Conservation (phyloP, 2,329 filamentous ascomycete species). For the Xylariaceae sp. region DNA sequence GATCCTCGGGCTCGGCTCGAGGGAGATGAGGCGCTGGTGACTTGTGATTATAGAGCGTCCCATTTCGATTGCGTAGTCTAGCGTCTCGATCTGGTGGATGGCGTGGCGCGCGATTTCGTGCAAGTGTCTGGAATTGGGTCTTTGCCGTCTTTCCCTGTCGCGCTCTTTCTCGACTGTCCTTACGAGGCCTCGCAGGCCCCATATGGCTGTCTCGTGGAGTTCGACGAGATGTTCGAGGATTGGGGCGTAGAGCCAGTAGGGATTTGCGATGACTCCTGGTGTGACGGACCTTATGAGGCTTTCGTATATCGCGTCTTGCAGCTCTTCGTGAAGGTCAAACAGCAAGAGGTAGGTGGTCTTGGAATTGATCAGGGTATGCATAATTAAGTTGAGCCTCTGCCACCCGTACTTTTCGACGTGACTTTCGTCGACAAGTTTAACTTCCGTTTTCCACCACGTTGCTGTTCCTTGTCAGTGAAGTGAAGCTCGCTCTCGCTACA, state of each 20-base stretch:
- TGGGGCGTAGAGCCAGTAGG: slow-evolving; percentile 37
- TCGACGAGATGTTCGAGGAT: slow-evolving; percentile 32
- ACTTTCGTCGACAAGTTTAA: not conserved
- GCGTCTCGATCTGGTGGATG: slow-evolving; percentile 43
- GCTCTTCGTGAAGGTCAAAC: slow-evolving; percentile 26
- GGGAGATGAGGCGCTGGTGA: slow-evolving; percentile 25
- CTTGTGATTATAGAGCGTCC: slow-evolving; percentile 32
- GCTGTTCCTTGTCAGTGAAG: not conserved
- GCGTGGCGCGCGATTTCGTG: slow-evolving; percentile 44
- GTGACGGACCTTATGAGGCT: not conserved
- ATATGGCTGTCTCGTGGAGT: slow-evolving; percentile 37
- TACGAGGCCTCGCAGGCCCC: slow-evolving; percentile 37
- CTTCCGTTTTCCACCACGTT: not conserved
- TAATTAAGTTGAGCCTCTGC: slow-evolving; percentile 36
- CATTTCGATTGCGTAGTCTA: slow-evolving; percentile 35
- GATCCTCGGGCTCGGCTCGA: not conserved
- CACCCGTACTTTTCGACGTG: slow-evolving; percentile 28
- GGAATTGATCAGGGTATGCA: slow-evolving; percentile 21
- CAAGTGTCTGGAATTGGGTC: slow-evolving; percentile 34
- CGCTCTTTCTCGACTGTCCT: slow-evolving; percentile 32
- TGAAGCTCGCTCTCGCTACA: not conserved
- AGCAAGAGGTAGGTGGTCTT: slow-evolving; percentile 30
- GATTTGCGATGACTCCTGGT: slow-evolving; percentile 17
- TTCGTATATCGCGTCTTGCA: slow-evolving; percentile 8
- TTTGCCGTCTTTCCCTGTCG: slow-evolving; percentile 17